phyloP scores from a whole-genome alignment of 139 green algal genomes.

The Chlorella sp. region DNA sequence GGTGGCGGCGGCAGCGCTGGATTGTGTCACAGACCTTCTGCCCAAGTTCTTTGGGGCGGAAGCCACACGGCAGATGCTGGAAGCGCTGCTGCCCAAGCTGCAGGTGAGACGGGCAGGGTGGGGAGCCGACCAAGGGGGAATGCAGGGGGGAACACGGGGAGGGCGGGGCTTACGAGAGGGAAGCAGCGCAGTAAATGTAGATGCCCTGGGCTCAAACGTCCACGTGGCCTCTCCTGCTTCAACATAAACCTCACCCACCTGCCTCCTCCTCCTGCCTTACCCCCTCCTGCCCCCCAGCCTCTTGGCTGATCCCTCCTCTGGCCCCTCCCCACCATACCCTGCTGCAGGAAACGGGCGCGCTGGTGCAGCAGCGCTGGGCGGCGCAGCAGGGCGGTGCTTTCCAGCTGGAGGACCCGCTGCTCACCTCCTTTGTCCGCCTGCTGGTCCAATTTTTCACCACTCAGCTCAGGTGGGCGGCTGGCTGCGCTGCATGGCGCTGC shows the following conservation, averaged over 20 bases:
- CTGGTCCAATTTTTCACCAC: slow-evolving; percentile 10
- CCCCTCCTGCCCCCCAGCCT: too few relatives aligned
- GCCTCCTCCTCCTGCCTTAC: too few relatives aligned
- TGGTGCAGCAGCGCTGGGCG: slow-evolving; percentile 31
- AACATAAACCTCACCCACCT: too few relatives aligned
- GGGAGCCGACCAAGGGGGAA: not conserved
- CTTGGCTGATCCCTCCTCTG: too few relatives aligned
- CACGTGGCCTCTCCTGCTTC: too few relatives aligned
- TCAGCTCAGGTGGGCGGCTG: slow-evolving; percentile 14
- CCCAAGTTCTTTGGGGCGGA: not conserved
- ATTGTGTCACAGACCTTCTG: slow-evolving; percentile 23
- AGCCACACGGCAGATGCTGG: slow-evolving; percentile 10
- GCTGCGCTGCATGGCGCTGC: not conserved
- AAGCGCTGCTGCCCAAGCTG: slow-evolving; percentile 23
- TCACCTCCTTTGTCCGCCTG: slow-evolving; percentile 26
- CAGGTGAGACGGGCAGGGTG: not conserved
- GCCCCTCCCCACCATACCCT: too few relatives aligned
- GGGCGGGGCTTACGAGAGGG: too few relatives aligned
- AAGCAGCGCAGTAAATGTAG: too few relatives aligned
- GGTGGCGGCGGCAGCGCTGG: slow-evolving; percentile 10
- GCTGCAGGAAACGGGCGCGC: not conserved
- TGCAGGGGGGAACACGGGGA: not conserved
- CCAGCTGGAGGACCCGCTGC: not conserved
- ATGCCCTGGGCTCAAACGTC: too few relatives aligned
- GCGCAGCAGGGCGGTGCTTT: not conserved